Evolutionary conservation across 1,139 yeast species (phyloP).

Genomic region (Sugiyamaella sp.): DNA sequence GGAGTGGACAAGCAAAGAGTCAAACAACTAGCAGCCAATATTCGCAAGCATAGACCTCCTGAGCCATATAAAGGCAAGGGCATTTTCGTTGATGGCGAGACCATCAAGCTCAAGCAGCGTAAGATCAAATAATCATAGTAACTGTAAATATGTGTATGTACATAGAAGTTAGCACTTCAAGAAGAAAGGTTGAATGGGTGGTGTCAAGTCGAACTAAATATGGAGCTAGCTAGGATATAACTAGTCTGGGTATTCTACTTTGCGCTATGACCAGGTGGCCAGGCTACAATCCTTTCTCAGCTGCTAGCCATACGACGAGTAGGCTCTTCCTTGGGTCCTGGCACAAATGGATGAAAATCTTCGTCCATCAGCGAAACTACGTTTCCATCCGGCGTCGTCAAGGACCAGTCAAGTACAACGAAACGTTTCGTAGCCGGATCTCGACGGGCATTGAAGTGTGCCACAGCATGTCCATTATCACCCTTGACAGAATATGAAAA

Average conservation of each 20-base stretch:
- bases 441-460: conserved; percentile 43
- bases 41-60: conserved; percentile 89
- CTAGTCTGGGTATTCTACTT: too few relatives aligned
- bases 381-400: conserved; percentile 38
- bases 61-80: conserved; percentile 99
- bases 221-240: too few relatives aligned
- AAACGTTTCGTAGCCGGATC: conserved; percentile 37
- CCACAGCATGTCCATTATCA: conserved; percentile 39
- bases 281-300: too few relatives aligned
- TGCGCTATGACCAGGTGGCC: too few relatives aligned
- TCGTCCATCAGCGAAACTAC: conserved; percentile 40
- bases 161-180: conserved; percentile 7
- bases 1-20: conserved; percentile 90
- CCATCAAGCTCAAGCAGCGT: conserved; percentile 85
- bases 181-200: background rate
- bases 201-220: background rate
- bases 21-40: conserved; percentile 82
- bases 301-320: conserved; percentile 30
- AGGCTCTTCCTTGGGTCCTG: conserved; percentile 41
- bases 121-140: conserved; percentile 67
- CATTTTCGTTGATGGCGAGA: conserved; percentile 87
- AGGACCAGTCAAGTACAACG: conserved; percentile 43
- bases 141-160: conserved; percentile 14
- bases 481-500: conserved; percentile 74
- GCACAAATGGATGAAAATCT: conserved; percentile 43